These are phyloP conservation scores for Coemansia sp. DNA, from an alignment of 192 early-diverging fungal species.

Conservation along the genomic window DNA sequence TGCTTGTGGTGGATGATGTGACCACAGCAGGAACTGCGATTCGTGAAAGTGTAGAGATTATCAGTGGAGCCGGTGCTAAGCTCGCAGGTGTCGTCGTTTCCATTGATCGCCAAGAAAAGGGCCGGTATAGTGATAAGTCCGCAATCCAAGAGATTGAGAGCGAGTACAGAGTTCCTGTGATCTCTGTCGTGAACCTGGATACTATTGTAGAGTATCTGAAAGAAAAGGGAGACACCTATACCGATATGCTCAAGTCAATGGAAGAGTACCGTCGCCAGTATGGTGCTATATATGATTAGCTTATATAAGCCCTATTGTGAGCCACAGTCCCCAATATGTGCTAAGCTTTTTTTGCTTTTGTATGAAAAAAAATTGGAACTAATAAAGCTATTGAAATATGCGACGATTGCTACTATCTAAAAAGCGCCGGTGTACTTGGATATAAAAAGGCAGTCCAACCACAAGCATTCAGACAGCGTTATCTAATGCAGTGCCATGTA, in stretches of 20 bases:
- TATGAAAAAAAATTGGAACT: background rate
- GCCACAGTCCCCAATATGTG: too few relatives aligned
- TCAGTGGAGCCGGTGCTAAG: constrained; percentile 68
- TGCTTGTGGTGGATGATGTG: constrained; percentile 95
- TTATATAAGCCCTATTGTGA: background rate
- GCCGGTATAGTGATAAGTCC: constrained; percentile 65
- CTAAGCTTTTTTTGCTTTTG: too few relatives aligned
- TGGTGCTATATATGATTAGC: constrained; percentile 64
- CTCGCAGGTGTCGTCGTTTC: constrained; percentile 88
- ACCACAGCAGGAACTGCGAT: constrained; percentile 99
- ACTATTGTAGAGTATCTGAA: constrained; percentile 88
- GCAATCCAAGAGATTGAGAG: constrained; percentile 93
- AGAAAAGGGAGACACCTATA: constrained; percentile 51
- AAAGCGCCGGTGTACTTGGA: background rate
- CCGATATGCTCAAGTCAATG: constrained; percentile 67
- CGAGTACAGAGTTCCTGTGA: constrained; percentile 77
- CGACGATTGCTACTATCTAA: background rate
- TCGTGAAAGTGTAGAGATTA: constrained; percentile 83
- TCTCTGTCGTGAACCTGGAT: constrained; percentile 83
- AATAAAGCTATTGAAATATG: background rate
- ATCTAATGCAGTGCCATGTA: constrained; percentile 8
- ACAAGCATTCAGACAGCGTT: background rate
- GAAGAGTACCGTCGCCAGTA: constrained; percentile 78
- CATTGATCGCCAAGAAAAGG: constrained; percentile 89
- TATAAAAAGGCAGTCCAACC: background rate